Evolutionary conservation across 2,329 filamentous ascomycete genomes (phyloP), one percentile per base, ranked within the genome.

Genomic region (Periconia sp.): DNA sequence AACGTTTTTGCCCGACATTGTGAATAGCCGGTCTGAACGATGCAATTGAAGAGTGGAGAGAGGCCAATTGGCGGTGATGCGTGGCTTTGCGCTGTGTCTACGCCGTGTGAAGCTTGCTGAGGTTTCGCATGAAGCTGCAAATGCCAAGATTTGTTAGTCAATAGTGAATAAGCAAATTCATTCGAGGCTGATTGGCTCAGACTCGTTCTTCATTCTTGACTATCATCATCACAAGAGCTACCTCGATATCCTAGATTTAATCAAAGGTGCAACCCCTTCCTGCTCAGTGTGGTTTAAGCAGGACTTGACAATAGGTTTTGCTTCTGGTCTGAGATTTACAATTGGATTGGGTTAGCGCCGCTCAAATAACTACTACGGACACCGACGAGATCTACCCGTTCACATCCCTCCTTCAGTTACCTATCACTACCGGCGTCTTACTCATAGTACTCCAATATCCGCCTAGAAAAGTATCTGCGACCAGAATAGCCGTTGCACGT

Each of bases 1-100:
- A 43, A 62, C 57, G 41, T 60, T 59, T 51, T 67, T 68, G 31
- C 57, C 50, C 29, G 64, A 53, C 64, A 68, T 68, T 17, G 39
- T 63, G 57, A 38, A 46, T 46, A 37, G 35, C 43, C 43, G 37
- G 35, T 24, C 47, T 44, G 50, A 34, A 36, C 36, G 30, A 40
- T 39, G 34, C 32, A 23, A 38, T 44, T 30, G 46, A 44, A 32
- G 52, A 59, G 52, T 48, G 48, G 38, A 46, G 48, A 56, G 32
- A n/a, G 50, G 48, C 56, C 59, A 61, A 63, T 63, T 51, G 59
- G 48, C 40, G 34, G 38, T 18, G 29, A 26, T 52, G 25, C n/a
- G 38, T 51, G 45, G 30, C 53, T 37, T 38, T 50, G 49, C 48
- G 46, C 45, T 52, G 39, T 40, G 36, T 23, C 35, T 41, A 40